Conservation (phyloP, 2,329 filamentous ascomycete genomes). For the Colletotrichum brevisporum region DNA sequence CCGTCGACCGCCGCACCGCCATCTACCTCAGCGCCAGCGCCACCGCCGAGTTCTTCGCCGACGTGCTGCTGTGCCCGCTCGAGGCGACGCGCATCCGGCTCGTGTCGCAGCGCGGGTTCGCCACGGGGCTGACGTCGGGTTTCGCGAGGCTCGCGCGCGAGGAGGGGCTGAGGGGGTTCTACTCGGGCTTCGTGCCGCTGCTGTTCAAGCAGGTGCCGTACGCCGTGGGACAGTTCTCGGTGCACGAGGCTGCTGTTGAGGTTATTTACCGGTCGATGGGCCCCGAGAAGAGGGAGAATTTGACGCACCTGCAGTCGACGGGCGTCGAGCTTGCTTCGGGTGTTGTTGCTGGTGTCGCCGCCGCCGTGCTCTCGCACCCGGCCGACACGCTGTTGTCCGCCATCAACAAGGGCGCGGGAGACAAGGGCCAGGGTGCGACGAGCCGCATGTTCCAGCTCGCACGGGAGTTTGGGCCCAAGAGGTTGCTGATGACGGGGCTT, state of each 20-base stretch:
- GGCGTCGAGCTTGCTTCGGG: conserved; percentile 88
- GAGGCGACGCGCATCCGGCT: conserved; percentile 86
- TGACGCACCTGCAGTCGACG: conserved; percentile 81
- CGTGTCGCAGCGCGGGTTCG: conserved; percentile 85
- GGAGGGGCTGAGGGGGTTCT: conserved; percentile 86
- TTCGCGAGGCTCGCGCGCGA: conserved; percentile 82
- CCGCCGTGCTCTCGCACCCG: conserved; percentile 89
- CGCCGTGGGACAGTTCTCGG: conserved; percentile 94
- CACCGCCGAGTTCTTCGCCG: conserved; percentile 79
- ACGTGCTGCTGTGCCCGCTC: conserved; percentile 89
- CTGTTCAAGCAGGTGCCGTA: conserved; percentile 93
- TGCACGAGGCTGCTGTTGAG: conserved; percentile 91
- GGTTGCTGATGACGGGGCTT: conserved; percentile 62
- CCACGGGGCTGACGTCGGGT: conserved; percentile 77
- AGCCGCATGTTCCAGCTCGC: conserved; percentile 67
- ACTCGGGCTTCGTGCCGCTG: conserved; percentile 90
- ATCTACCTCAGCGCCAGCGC: conserved; percentile 82
- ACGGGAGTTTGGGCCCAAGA: conserved; percentile 64
- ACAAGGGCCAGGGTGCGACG: conserved; percentile 62
- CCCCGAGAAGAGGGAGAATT: conserved; percentile 73
- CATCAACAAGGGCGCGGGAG: conserved; percentile 69
- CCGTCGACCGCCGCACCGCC: conserved; percentile 61
- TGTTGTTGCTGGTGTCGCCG: conserved; percentile 89
- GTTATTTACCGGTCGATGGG: conserved; percentile 79
- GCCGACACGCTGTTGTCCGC: conserved; percentile 76